Evolutionary conservation across 257 asterid species (phyloP).

Genomic region (Solanum gracilifrons): DNA sequence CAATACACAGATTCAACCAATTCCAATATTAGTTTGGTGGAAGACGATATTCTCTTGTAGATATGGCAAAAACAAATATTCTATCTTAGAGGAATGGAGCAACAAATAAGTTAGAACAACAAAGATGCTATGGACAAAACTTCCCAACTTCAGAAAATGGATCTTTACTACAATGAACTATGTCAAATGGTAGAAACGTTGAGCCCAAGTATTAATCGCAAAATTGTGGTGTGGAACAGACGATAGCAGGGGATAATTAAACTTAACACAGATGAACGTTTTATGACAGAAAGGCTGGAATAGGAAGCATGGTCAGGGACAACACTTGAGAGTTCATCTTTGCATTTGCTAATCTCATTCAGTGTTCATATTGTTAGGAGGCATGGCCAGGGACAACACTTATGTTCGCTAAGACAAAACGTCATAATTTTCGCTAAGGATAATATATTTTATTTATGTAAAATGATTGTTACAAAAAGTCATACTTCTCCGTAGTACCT

Average conservation of each 20-base stretch:
- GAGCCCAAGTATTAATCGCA: neutral
- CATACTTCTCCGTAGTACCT: too few species aligned
- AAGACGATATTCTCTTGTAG: neutral
- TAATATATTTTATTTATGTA: neutral
- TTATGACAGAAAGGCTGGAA: neutral
- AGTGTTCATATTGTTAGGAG: too few species aligned
- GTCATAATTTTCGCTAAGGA: neutral
- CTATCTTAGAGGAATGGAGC: too few species aligned
- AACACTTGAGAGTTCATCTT: neutral
- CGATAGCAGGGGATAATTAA: neutral
- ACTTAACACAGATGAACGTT: neutral
- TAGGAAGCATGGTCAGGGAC: neutral
- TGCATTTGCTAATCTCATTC: neutral
- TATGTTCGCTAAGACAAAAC: too few species aligned
- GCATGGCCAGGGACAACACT: too few species aligned
- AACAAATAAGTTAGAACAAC: neutral
- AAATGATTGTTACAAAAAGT: neutral
- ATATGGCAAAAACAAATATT: too few species aligned
- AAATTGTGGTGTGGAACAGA: neutral
- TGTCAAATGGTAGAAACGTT: neutral
- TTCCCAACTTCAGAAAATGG: too few species aligned
- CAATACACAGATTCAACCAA: neutral
- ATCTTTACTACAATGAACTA: neutral
- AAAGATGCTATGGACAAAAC: neutral
- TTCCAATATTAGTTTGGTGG: neutral